Base-by-base conservation (phyloP, 148 eudicot species). In the Persicaria tinctoria region DNA sequence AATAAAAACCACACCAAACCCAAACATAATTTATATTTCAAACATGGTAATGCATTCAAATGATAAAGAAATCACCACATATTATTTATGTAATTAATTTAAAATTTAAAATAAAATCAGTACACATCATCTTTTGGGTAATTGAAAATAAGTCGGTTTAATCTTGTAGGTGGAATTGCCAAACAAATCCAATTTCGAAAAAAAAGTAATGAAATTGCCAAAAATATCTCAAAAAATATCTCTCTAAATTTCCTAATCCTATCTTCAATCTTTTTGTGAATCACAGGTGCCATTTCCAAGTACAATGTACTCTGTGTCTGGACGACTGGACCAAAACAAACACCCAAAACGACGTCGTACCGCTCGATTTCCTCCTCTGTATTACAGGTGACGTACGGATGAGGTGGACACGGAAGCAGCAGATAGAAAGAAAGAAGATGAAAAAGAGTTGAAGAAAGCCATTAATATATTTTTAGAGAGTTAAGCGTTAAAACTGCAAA, bases 291-390 rank as follows among this genome's bases (percentile, higher is more conserved):
- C 59, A 54, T 54, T 54, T 3, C 20, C 59, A 54, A 54, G 63
- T 57, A 57, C 63, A 57, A 5, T 18, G 32, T 57, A 57, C 63
- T n/a, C 62, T 17, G 27, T 0, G 32, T 57, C 9, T 57, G 63
- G 63, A 17, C 63, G 32, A 18, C 9, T 57, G 63, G 63, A 17
- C 63, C 9, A 57, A 18, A 18, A 57, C 63, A 54, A 54, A 5
- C 59, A 54, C 5, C 63, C 32, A 57, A 18, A 57, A 57, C 63
- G 63, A 57, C 63, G 32, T 57, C 63, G 63, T 57, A 57, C 16
- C 53, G 13, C 53, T 13, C 53, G 11, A 50, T 8, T 50, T 50
- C 9, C 53, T 50, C 53, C 12, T 18, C 3, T 18, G 20, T 54
- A 14, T 4, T 14, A 5, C 16, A 14, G 59, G 20, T 57, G 56